Conservation (phyloP, 129 eudicot genomes). For the Kitagawia praeruptora region DNA sequence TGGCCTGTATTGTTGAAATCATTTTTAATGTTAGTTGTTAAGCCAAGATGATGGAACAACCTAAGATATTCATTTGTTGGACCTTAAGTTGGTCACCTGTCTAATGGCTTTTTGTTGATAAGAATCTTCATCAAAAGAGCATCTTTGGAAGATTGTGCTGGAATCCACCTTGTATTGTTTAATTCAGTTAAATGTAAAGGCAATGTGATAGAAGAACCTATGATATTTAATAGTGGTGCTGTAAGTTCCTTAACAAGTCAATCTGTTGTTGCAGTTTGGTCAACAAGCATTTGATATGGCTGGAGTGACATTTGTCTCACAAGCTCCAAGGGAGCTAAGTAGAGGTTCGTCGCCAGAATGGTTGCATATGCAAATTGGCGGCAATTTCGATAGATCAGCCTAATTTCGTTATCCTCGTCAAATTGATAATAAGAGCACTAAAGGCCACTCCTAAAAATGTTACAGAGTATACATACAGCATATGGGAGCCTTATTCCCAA, state of each 20-base stretch:
- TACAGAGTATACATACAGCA: constrained; percentile 14
- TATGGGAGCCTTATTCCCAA: constrained; percentile 5
- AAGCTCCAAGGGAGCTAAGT: constrained; percentile 66
- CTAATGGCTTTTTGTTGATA: not conserved
- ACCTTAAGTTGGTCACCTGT: not conserved
- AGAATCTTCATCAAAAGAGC: not conserved
- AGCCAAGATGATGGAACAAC: not conserved
- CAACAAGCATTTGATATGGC: constrained; percentile 70
- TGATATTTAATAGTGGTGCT: not conserved
- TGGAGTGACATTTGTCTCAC: constrained; percentile 58
- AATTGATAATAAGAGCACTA: constrained; percentile 27
- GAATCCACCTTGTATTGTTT: not conserved
- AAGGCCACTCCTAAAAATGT: constrained; percentile 12
- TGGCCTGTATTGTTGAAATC: not conserved
- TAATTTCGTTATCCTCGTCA: constrained; percentile 17
- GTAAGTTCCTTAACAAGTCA: not conserved
- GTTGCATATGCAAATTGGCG: constrained; percentile 97
- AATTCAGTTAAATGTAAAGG: not conserved
- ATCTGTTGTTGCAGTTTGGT: constrained; percentile 50
- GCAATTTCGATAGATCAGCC: constrained; percentile 63
- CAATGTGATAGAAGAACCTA: not conserved
- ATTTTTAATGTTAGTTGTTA: not conserved
- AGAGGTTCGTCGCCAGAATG: constrained; percentile 94
- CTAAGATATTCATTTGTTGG: not conserved
- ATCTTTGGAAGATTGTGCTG: not conserved